A percentile compares a stretch with the other conserved stretches of the same genome.
Evolutionary conservation across 192 early-diverging fungal genomes (phyloP).

Genomic region (Irineochytrium annulatum): DNA sequence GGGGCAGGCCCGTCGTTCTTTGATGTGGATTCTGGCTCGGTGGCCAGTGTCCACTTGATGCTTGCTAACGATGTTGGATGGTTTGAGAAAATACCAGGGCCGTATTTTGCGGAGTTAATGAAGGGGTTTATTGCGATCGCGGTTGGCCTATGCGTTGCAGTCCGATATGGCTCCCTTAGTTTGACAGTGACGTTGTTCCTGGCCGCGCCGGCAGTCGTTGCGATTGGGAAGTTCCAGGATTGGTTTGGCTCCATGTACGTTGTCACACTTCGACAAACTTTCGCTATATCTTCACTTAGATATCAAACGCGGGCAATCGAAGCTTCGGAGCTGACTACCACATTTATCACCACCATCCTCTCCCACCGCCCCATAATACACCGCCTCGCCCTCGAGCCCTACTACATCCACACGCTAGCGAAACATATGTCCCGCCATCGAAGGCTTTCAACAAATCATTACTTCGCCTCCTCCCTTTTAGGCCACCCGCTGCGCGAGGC

Average conservation of each 20-base stretch:
- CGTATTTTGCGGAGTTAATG: background rate
- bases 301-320: background rate
- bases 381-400: background rate
- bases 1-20: background rate
- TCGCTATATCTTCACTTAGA: background rate
- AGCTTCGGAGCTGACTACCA: background rate
- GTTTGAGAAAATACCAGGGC: background rate
- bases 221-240: too few relatives aligned
- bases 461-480: background rate
- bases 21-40: background rate
- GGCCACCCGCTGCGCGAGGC: background rate
- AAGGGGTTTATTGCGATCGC: background rate
- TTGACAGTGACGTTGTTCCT: background rate
- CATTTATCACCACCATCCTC: background rate
- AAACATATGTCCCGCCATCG: background rate
- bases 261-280: background rate
- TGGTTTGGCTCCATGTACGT: background rate
- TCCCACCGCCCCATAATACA: background rate
- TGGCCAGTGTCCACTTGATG: background rate
- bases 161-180: background rate
- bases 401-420: background rate
- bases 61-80: background rate
- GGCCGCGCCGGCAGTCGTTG: background rate
- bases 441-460: too few relatives aligned
- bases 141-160: background rate